Conservation (phyloP, 2,329 filamentous ascomycete species). For the Coleophoma cylindrospora region DNA sequence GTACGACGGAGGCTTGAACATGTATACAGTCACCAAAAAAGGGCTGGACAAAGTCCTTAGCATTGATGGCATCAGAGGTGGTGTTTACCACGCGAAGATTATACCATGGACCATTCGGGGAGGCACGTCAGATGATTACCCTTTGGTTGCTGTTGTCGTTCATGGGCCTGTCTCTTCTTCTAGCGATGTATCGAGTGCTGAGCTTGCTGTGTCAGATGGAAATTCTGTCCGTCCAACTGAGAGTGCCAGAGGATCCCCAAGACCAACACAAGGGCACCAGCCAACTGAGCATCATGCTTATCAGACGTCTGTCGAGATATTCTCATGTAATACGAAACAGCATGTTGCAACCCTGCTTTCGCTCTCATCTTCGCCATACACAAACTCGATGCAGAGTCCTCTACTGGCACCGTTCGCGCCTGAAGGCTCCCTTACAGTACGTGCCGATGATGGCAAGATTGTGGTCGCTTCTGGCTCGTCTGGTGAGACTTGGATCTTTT, state of each 20-base stretch:
- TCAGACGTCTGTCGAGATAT: constrained; percentile 85
- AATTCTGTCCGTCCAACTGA: constrained; percentile 10
- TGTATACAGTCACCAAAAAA: constrained; percentile 68
- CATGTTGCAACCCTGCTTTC: constrained; percentile 70
- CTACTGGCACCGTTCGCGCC: constrained; percentile 65
- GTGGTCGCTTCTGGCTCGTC: constrained; percentile 75
- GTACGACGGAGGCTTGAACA: constrained; percentile 73
- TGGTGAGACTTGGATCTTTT: constrained; percentile 81
- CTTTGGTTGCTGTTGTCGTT: constrained; percentile 73
- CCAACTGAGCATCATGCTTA: constrained; percentile 52
- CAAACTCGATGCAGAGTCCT: constrained; percentile 52
- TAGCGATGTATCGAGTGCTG: constrained; percentile 15
- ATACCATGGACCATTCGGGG: constrained; percentile 60
- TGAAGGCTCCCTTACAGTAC: constrained; percentile 67
- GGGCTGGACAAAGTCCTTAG: constrained; percentile 65
- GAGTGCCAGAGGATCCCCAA: constrained; percentile 26
- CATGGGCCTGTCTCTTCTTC: constrained; percentile 64
- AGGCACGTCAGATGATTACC: constrained; percentile 53
- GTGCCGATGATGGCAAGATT: constrained; percentile 67
- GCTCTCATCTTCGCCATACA: constrained; percentile 57
- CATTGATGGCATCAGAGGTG: constrained; percentile 72
- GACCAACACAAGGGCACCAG: constrained; percentile 28
- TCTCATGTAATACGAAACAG: constrained; percentile 73
- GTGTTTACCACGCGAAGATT: constrained; percentile 78
- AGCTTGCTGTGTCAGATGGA: constrained; percentile 15